phyloP scores from a whole-genome alignment of 352 stramenopile genomes.

The Peronosclerospora sorghi region DNA sequence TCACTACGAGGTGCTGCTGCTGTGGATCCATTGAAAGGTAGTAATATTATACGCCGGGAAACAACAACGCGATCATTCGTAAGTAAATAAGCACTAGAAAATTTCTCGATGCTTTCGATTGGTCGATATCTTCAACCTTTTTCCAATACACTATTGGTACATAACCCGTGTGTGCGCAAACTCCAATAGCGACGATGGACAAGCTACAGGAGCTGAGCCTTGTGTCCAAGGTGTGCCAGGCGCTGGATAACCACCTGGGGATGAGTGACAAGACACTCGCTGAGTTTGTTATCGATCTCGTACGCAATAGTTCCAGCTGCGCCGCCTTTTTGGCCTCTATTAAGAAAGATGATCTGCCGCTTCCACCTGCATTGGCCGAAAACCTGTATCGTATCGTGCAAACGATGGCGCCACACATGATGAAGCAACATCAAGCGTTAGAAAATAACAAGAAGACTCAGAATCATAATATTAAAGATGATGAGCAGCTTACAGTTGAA shows the following conservation, averaged over 20 bases:
- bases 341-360: constrained; percentile 49
- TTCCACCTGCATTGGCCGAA: constrained; percentile 49
- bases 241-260: constrained; percentile 87
- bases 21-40: constrained; percentile 19
- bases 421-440: constrained; percentile 8
- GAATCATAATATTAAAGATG: constrained; percentile 37
- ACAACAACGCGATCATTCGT: too few species aligned
- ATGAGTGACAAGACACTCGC: constrained; percentile 95
- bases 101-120: constrained; percentile 3
- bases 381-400: constrained; percentile 78
- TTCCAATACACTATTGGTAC: neutral
- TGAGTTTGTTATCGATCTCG: constrained; percentile 92
- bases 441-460: constrained; percentile 6
- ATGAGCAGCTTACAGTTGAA: constrained; percentile 51
- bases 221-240: constrained; percentile 82
- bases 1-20: constrained; percentile 11
- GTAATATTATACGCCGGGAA: too few species aligned
- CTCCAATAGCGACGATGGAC: constrained; percentile 35
- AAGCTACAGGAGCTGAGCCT: constrained; percentile 84
- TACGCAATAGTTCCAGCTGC: constrained; percentile 63
- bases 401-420: constrained; percentile 58
- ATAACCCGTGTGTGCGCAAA: neutral
- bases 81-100: too few species aligned
- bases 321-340: constrained; percentile 44
- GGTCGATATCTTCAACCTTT: neutral